Evolutionary conservation across 2,329 filamentous ascomycete genomes (phyloP), one percentile per base, ranked within the genome.

Genomic region (Fusarium napiforme): DNA sequence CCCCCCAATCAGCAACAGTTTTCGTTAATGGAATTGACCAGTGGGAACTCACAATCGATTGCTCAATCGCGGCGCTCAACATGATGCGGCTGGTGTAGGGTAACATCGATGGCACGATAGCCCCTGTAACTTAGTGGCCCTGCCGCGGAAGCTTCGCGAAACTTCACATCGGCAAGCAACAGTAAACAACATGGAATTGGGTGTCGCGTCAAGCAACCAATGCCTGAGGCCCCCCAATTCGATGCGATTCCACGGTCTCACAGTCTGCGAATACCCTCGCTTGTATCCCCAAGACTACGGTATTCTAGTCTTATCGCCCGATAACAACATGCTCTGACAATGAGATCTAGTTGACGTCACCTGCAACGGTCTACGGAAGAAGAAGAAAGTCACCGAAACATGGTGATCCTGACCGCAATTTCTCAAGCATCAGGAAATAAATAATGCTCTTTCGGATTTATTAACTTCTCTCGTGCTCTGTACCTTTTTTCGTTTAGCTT

Each of bases 311-410:
- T 28, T 40, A 64, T 73, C 60, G 45, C 50, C 12, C 57, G 43
- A 67, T 23, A 19, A 46, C 15, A 15, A n/a, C 40, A 55, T 69
- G 32, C 46, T 37, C n/a, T 23, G 32, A 26, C 26, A 14, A 63
- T 62, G 60, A 70, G 40, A 42, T 26, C 21, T 42, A 14, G 26
- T 73, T 73, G 71, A 73, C 71, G 71, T 73, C 71, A 73, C 47
- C 16, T 26, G n/a, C n/a, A 28, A 46, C 26, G 30, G 59, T 64
- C 43, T 16, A 40, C n/a, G 36, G 28, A 37, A 69, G 67, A 69
- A 70, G 28, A 37, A 69, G 67, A 69, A 70, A 18, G 7, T 7
- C 7, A 15, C 65, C 65, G 67, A 69, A 69, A 49, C 40, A 45
- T 69, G 9, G 26, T 65, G 50, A 53, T 23, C 40, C 19, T 53